Evolutionary conservation across 2,329 filamentous ascomycete species (phyloP).

Genomic region (Didymella segeticola): DNA sequence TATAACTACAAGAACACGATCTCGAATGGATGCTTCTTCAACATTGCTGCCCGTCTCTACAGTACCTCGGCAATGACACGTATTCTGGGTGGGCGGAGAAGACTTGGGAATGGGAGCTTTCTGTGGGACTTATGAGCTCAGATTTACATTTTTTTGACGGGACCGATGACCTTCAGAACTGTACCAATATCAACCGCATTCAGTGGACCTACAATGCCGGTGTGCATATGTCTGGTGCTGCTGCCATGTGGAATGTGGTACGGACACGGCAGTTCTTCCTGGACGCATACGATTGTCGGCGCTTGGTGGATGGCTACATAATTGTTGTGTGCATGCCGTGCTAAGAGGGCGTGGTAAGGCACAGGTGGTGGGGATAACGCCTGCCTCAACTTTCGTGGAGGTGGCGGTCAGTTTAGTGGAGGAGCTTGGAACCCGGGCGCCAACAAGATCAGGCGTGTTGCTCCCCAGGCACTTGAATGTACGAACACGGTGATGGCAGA

Average conservation of each 20-base stretch:
- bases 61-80: constrained; percentile 67
- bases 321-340: no score
- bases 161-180: constrained; percentile 52
- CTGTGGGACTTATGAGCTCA: constrained; percentile 58
- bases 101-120: constrained; percentile 64
- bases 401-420: no score
- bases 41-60: constrained; percentile 77
- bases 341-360: no score
- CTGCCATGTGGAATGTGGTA: constrained; percentile 54
- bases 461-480: no score
- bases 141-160: constrained; percentile 56
- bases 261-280: no score
- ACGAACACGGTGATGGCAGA: no score
- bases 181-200: constrained; percentile 51
- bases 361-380: no score
- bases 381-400: no score
- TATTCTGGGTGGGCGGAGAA: constrained; percentile 67
- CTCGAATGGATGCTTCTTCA: constrained; percentile 82
- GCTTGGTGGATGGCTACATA: no score
- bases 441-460: no score
- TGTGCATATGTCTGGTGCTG: constrained; percentile 55
- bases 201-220: constrained; percentile 58
- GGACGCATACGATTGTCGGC: no score
- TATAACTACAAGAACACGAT: constrained; percentile 84
- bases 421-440: no score